phyloP scores from a whole-genome alignment of 2,329 filamentous ascomycete genomes.

The Dryadomyces quercus-mongolicae region DNA sequence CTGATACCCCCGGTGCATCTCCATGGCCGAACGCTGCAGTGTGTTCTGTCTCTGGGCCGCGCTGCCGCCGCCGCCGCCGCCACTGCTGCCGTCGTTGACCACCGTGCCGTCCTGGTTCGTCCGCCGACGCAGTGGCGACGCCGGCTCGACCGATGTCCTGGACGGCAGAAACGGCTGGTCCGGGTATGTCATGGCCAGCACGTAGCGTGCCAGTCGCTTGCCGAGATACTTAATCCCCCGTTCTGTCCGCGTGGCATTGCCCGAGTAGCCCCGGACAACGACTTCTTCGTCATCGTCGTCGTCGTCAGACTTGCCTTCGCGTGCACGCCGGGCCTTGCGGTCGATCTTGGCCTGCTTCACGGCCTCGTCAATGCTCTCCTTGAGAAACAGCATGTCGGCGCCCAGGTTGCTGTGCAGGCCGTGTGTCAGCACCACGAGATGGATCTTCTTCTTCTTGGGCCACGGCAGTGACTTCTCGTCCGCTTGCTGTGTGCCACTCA shows the following conservation, averaged over 20 bases:
- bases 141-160: slow-evolving; percentile 34
- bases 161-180: slow-evolving; percentile 77
- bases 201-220: slow-evolving; percentile 83
- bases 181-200: slow-evolving; percentile 82
- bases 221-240: slow-evolving; percentile 94
- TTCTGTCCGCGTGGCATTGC: slow-evolving; percentile 85
- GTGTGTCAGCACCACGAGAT: slow-evolving; percentile 86
- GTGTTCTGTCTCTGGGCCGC: slow-evolving; percentile 36
- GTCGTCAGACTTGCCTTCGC: slow-evolving; percentile 26
- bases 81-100: slow-evolving; percentile 9
- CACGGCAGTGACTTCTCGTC: neutral
- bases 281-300: slow-evolving; percentile 69
- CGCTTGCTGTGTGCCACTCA: neutral
- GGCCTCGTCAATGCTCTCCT: slow-evolving; percentile 88
- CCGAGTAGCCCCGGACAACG: slow-evolving; percentile 78
- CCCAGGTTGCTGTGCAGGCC: slow-evolving; percentile 92
- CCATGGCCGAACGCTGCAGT: slow-evolving; percentile 27
- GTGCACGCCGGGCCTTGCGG: slow-evolving; percentile 43
- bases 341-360: slow-evolving; percentile 62
- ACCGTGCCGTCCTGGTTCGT: too few relatives aligned
- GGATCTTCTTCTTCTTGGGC: slow-evolving; percentile 53
- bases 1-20: slow-evolving; percentile 49
- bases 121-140: neutral
- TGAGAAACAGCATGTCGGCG: slow-evolving; percentile 92
- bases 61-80: slow-evolving; percentile 11